phyloP scores from a whole-genome alignment of 345 rosid species.

The Ceriops decandra region DNA sequence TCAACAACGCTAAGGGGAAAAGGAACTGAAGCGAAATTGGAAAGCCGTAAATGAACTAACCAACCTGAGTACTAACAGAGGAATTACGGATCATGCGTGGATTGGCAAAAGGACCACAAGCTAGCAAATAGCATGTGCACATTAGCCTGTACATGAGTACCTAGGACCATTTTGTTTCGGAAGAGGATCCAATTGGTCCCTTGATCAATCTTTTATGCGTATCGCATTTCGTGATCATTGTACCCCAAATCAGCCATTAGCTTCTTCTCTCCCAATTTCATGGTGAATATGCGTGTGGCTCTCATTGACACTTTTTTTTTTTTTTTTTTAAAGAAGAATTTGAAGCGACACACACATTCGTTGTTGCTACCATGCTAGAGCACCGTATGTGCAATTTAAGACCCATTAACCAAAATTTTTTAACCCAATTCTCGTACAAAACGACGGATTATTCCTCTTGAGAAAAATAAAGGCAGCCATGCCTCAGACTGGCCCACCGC shows the following conservation, averaged over 20 bases:
- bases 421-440: too few species aligned
- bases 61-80: slow-evolving; percentile 14
- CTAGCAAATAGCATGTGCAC: slow-evolving; percentile 47
- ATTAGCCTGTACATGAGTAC: slow-evolving; percentile 29
- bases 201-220: slow-evolving; percentile 17
- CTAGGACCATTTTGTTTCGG: slow-evolving; percentile 46
- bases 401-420: too few species aligned
- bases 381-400: too few species aligned
- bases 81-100: slow-evolving; percentile 34
- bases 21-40: neutral
- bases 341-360: too few species aligned
- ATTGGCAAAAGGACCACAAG: slow-evolving; percentile 58
- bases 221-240: slow-evolving; percentile 22
- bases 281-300: too few species aligned
- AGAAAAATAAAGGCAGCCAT: too few species aligned
- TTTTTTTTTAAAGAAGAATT: too few species aligned
- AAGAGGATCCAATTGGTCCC: slow-evolving; percentile 32
- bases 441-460: too few species aligned
- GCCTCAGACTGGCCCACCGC: too few species aligned
- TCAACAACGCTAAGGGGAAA: too few species aligned
- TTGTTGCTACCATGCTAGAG: too few species aligned
- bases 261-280: slow-evolving; percentile 14
- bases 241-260: slow-evolving; percentile 9
- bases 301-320: too few species aligned
- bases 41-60: slow-evolving; percentile 1